Conservation (phyloP, 257 asterid species). For the Anisodus acutangulus region DNA sequence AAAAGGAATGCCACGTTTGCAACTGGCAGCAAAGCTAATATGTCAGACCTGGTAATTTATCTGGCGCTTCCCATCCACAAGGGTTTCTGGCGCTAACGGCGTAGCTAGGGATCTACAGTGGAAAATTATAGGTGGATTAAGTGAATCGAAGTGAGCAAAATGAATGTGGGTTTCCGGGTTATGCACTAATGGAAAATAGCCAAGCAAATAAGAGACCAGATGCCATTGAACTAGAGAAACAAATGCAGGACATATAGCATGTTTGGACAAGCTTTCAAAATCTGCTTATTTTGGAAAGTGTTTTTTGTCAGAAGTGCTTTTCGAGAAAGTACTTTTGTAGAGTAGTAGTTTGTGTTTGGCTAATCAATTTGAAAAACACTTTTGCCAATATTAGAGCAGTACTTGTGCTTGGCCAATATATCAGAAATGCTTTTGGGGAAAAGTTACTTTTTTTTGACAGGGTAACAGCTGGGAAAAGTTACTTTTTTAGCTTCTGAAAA, state of each 20-base stretch:
- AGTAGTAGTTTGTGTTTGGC: too few species aligned
- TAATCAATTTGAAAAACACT: too few species aligned
- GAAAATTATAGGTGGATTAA: conserved; percentile 21
- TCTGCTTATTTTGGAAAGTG: too few species aligned
- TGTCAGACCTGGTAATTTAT: conserved; percentile 63
- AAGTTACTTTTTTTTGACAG: too few species aligned
- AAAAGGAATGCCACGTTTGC: background rate
- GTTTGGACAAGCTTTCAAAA: too few species aligned
- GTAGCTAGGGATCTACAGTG: conserved; percentile 55
- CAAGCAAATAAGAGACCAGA: background rate
- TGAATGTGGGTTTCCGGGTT: background rate
- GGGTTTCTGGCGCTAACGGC: conserved; percentile 52
- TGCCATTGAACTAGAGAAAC: background rate
- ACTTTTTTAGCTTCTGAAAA: too few species aligned
- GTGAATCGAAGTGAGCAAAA: background rate
- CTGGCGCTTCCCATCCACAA: conserved; percentile 77
- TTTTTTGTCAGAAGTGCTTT: too few species aligned
- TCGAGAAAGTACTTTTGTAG: too few species aligned
- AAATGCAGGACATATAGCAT: background rate
- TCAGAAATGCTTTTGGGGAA: too few species aligned
- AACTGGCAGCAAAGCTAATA: background rate
- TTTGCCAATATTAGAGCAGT: too few species aligned
- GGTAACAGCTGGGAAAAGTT: too few species aligned
- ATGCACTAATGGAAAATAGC: background rate
- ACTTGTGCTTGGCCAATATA: too few species aligned